Conservation (phyloP, 1,284 basidiomycete species). For the Macrocystidia cucumis region DNA sequence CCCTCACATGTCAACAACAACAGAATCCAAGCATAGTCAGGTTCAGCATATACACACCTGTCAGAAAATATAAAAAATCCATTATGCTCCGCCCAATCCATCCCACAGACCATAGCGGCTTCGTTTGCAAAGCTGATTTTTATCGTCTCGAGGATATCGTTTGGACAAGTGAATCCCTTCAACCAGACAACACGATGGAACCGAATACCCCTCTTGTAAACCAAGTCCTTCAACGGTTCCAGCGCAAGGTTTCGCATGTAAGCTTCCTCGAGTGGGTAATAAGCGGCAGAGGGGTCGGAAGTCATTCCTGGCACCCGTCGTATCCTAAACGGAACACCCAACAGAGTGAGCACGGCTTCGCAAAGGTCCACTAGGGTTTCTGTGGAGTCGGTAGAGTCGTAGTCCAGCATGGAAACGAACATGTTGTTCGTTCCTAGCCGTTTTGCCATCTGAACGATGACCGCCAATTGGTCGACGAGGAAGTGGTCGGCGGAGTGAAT, state of each 20-base stretch:
- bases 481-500: slow-evolving; percentile 97
- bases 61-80: slow-evolving; percentile 97
- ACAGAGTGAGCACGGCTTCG: slow-evolving; percentile 85
- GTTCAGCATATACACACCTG: slow-evolving; percentile 41
- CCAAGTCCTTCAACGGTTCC: slow-evolving; percentile 84
- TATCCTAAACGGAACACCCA: slow-evolving; percentile 88
- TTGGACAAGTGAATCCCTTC: slow-evolving; percentile 95
- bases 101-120: slow-evolving; percentile 94
- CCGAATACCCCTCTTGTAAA: slow-evolving; percentile 65
- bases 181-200: slow-evolving; percentile 93
- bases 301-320: slow-evolving; percentile 86
- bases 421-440: slow-evolving; percentile 82
- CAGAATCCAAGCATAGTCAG: not conserved
- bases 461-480: slow-evolving; percentile 91
- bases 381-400: slow-evolving; percentile 88
- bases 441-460: slow-evolving; percentile 89
- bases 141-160: slow-evolving; percentile 91
- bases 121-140: slow-evolving; percentile 84
- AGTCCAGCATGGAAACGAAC: slow-evolving; percentile 95
- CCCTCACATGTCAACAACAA: slow-evolving; percentile 1
- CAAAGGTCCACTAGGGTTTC: slow-evolving; percentile 88
- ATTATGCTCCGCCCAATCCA: slow-evolving; percentile 98
- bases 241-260: slow-evolving; percentile 86
- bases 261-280: slow-evolving; percentile 92
- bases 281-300: slow-evolving; percentile 73